A percentile compares a stretch with the other conserved stretches of the same genome.
phyloP scores from a whole-genome alignment of 2,329 filamentous ascomycete species.

The Furcasterigmium sp. region DNA sequence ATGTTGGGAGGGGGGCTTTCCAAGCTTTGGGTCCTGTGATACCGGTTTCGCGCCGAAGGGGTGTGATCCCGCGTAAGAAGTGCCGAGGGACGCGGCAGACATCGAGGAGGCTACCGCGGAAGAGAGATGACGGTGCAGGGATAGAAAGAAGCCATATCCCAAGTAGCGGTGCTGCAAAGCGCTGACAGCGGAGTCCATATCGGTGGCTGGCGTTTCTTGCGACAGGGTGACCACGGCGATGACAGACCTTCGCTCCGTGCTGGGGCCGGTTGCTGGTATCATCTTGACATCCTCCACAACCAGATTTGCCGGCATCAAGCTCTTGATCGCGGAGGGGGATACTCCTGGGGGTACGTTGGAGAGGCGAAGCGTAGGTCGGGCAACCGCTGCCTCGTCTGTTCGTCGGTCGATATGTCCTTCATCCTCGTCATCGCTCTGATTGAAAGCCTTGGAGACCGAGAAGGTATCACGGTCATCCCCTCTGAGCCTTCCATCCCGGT shows the following conservation, averaged over 20 bases:
- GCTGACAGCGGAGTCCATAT: conserved; percentile 78
- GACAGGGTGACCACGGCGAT: conserved; percentile 78
- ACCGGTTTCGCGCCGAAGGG: conserved; percentile 75
- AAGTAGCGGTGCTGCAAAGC: conserved; percentile 77
- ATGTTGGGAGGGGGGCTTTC: conserved; percentile 35
- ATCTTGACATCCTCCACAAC: conserved; percentile 71
- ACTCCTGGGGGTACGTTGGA: conserved; percentile 56
- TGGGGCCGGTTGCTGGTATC: conserved; percentile 47
- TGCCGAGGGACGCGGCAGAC: conserved; percentile 27
- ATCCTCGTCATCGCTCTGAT: conserved; percentile 58
- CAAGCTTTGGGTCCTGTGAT: conserved; percentile 29
- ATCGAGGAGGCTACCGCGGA: conserved; percentile 55
- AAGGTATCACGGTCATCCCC: conserved; percentile 37
- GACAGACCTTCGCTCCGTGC: conserved; percentile 63
- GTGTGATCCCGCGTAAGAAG: conserved; percentile 48
- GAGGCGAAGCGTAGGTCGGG: conserved; percentile 59
- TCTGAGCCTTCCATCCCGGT: conserved; percentile 27
- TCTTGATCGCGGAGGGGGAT: conserved; percentile 54
- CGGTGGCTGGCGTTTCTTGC: conserved; percentile 73
- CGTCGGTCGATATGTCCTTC: conserved; percentile 36
- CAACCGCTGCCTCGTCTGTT: conserved; percentile 52
- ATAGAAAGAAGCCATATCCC: conserved; percentile 77
- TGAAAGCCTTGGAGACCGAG: conserved; percentile 66
- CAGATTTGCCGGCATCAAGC: conserved; percentile 53
- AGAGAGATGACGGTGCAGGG: conserved; percentile 75